Conservation (phyloP, 1,284 basidiomycete species). For the Mycena sp. region DNA sequence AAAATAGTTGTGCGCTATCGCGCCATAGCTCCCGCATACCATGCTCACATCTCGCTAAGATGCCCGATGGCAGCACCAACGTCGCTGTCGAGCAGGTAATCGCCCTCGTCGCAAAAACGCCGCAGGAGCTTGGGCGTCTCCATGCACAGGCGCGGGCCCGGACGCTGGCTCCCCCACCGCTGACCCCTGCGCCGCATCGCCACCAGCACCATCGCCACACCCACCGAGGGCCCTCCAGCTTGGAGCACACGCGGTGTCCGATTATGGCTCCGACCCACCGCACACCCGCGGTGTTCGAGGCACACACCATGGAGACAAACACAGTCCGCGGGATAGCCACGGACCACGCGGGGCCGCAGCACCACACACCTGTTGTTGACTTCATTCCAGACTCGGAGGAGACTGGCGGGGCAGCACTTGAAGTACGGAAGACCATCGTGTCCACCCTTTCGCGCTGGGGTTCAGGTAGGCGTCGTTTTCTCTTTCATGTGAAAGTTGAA, state of each 20-base stretch:
- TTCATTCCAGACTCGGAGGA: no score
- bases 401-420: background rate
- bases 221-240: background rate
- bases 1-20: slow-evolving; percentile 18
- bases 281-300: background rate
- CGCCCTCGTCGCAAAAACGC: slow-evolving; percentile 15
- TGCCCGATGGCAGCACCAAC: slow-evolving; percentile 19
- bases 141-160: background rate
- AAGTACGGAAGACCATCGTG: slow-evolving; percentile 13
- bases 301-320: background rate
- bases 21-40: background rate
- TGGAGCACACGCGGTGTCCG: background rate
- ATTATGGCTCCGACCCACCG: slow-evolving; percentile 3
- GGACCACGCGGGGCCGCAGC: slow-evolving; percentile 2
- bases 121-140: background rate
- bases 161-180: background rate
- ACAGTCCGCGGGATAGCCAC: slow-evolving; percentile 9
- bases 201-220: background rate
- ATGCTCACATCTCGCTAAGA: background rate
- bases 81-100: slow-evolving; percentile 25
- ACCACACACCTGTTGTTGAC: background rate
- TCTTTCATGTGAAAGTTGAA: background rate
- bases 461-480: background rate
- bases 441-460: slow-evolving; percentile 9
- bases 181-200: background rate